These are phyloP conservation scores for Fraxinus sp. DNA, from an alignment of 305 asterid species.

Conservation along the genomic window DNA sequence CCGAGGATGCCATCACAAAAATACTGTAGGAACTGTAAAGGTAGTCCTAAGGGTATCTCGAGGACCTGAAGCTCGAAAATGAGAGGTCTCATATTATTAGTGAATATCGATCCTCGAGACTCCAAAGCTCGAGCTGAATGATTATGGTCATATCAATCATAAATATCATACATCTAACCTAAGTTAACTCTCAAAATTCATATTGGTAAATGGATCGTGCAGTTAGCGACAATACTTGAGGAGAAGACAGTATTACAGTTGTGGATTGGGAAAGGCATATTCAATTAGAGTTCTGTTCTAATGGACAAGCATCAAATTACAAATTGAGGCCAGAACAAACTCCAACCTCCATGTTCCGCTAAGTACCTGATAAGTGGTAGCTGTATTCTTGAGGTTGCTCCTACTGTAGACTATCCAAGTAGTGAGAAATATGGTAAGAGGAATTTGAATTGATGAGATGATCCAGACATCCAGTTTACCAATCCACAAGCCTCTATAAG, in stretches of 20 bases:
- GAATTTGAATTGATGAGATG: conserved; percentile 59
- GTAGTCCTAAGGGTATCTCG: too few relatives aligned
- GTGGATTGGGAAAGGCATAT: not conserved
- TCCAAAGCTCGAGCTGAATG: too few relatives aligned
- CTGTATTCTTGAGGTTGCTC: not conserved
- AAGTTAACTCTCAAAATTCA: not conserved
- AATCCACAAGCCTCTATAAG: conserved; percentile 51
- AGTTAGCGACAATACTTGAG: not conserved
- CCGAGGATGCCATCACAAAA: too few relatives aligned
- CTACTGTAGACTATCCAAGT: conserved; percentile 41
- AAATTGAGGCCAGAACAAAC: not conserved
- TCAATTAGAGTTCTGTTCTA: not conserved
- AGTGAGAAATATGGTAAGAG: conserved; percentile 52
- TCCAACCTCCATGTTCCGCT: not conserved
- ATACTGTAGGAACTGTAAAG: too few relatives aligned
- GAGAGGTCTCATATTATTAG: too few relatives aligned
- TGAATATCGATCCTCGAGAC: too few relatives aligned
- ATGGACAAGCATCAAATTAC: not conserved
- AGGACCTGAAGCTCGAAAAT: too few relatives aligned
- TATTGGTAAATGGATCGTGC: not conserved
- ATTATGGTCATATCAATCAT: not conserved
- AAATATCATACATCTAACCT: not conserved
- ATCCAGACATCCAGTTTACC: conserved; percentile 49
- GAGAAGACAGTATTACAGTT: not conserved
- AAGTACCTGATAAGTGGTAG: conserved; percentile 7